Evolutionary conservation across 371 early-diverging fungal genomes (phyloP), one percentile per base, ranked within the genome.

Genomic region (Mortierella sp.): DNA sequence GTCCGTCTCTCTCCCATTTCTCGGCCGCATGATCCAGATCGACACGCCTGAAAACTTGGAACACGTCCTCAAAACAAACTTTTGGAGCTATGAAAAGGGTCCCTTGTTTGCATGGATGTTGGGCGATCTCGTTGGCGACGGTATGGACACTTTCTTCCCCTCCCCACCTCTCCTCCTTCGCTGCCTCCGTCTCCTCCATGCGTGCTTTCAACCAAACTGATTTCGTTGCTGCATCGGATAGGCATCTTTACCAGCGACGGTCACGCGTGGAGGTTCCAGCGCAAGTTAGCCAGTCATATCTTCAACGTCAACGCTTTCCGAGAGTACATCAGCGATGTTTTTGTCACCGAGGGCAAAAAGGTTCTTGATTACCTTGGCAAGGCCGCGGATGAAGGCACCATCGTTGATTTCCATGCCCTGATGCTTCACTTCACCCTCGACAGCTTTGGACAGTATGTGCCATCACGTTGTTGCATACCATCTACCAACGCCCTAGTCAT

Each of bases 191-290:
- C n/a, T n/a, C n/a, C n/a, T n/a, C n/a, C n/a, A n/a, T n/a, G n/a
- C n/a, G n/a, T n/a, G n/a, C n/a, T n/a, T n/a, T n/a, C n/a, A n/a
- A n/a, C n/a, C n/a, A n/a, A n/a, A n/a, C n/a, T n/a, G n/a, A n/a
- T n/a, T n/a, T n/a, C n/a, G n/a, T n/a, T n/a, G n/a, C n/a, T n/a
- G n/a, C n/a, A n/a, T 16, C 31, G 28, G 14, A n/a, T 26, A 62
- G 55, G 91, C 41, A 91, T 93, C 51, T 89, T 91, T 65, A 82
- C 79, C 61, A 68, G 82, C 1, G 89, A 91, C 53, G 90, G 91
- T 14, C 83, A 84, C 21, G 47, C 79, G 0, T 89, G 90, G 90
- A 81, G 72, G 42, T 81, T 63, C 26, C 88, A 88, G 42, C 80
- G 92, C 27, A 91, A 90, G 67, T 69, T 84, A 1, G 87, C 88